A percentile compares a stretch with the other conserved stretches of the same genome.
Evolutionary conservation across 2,329 filamentous ascomycete species (phyloP).

Genomic region (Didymellaceae sp.): DNA sequence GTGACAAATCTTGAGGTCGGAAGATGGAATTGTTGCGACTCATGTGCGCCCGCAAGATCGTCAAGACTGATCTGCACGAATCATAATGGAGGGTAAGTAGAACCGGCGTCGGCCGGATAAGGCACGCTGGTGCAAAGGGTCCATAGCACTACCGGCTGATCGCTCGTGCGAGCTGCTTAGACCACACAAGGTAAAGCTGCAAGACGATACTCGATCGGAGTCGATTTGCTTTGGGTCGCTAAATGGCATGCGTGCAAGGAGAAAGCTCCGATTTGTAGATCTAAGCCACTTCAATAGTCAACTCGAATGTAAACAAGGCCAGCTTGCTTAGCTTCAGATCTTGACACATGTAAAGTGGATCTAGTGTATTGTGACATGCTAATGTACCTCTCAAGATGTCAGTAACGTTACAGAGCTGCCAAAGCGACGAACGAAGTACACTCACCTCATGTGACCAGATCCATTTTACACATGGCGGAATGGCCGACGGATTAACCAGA

Average conservation of each 20-base stretch:
- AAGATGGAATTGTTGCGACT: constrained; percentile 1
- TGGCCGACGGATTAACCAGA: too few species aligned
- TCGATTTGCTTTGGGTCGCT: constrained; percentile 8
- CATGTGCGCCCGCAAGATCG: constrained; percentile 7
- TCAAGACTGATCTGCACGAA: constrained; percentile 10
- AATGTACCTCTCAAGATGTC: too few species aligned
- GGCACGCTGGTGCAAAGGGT: constrained; percentile 10
- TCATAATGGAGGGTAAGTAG: constrained; percentile 1
- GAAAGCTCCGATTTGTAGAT: constrained; percentile 8
- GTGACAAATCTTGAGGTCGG: constrained; percentile 5
- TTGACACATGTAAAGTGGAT: constrained; percentile 9
- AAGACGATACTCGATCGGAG: background rate
- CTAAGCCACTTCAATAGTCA: constrained; percentile 6
- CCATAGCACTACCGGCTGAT: constrained; percentile 7
- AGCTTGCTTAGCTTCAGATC: constrained; percentile 3
- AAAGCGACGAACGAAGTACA: too few species aligned
- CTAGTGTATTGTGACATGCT: background rate
- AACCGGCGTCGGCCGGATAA: constrained; percentile 7
- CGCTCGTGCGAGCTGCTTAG: constrained; percentile 1
- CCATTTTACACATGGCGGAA: too few species aligned
- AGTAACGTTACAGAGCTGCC: too few species aligned
- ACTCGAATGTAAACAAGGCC: background rate
- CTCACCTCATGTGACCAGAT: too few species aligned
- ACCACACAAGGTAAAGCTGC: background rate
- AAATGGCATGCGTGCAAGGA: background rate